phyloP scores from a whole-genome alignment of 192 early-diverging fungal genomes.

The Kickxella alabastrina region DNA sequence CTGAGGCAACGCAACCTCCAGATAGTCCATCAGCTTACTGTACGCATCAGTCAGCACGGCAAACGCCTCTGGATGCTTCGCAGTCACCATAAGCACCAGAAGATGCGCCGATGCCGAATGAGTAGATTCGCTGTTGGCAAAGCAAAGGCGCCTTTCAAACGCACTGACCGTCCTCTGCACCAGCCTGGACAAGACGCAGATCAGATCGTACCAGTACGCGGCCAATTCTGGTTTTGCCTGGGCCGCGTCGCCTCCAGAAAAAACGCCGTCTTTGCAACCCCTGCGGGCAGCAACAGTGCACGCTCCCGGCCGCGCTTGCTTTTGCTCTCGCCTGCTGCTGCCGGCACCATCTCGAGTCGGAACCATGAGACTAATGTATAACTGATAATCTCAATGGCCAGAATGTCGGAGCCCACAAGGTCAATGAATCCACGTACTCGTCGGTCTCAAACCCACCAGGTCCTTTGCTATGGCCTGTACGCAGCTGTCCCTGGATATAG shows the following conservation, averaged over 20 bases:
- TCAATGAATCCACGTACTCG: slow-evolving; percentile 3
- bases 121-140: neutral
- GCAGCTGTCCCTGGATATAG: slow-evolving; percentile 8
- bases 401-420: slow-evolving; percentile 13
- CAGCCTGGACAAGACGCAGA: slow-evolving; percentile 14
- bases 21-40: neutral
- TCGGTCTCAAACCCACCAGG: neutral
- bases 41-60: neutral
- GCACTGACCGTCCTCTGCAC: slow-evolving; percentile 14
- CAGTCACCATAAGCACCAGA: neutral
- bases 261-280: slow-evolving; percentile 21
- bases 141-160: neutral
- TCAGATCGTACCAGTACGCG: slow-evolving; percentile 9
- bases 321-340: too few relatives aligned
- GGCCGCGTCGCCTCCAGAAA: slow-evolving; percentile 14
- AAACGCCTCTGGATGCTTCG: neutral
- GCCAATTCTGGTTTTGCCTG: neutral
- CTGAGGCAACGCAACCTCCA: too few relatives aligned
- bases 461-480: slow-evolving; percentile 17
- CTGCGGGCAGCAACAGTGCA: slow-evolving; percentile 1
- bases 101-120: neutral
- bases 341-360: slow-evolving; percentile 1
- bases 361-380: slow-evolving; percentile 21
- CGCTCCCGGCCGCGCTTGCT: too few relatives aligned
- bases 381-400: slow-evolving; percentile 25